A percentile compares a stretch with the other conserved stretches of the same genome.
Conservation (phyloP, 2,329 filamentous ascomycete species). For the Metarhizium anisopliae region DNA sequence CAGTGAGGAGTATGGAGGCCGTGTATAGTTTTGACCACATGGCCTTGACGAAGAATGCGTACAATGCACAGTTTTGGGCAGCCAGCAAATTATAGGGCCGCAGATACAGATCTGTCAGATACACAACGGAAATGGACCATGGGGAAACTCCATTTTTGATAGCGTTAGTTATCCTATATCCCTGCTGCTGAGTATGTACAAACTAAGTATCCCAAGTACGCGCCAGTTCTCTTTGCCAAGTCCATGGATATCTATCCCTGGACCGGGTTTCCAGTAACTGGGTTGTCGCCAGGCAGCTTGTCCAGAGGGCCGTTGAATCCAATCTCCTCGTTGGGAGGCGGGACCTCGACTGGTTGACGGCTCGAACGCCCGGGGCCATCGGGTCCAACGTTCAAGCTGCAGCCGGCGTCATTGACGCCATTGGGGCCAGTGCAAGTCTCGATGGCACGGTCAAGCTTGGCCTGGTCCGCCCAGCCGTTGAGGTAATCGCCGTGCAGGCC, state of each 20-base stretch:
- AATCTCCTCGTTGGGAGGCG: constrained; percentile 16
- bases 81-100: constrained; percentile 18
- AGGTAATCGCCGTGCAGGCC: constrained; percentile 21
- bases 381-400: constrained; percentile 17
- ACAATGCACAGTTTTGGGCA: constrained; percentile 46
- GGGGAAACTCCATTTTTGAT: neutral
- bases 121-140: neutral
- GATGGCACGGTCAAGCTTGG: constrained; percentile 15
- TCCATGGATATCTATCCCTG: neutral
- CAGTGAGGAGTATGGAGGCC: constrained; percentile 36
- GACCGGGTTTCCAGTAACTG: constrained; percentile 8
- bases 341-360: constrained; percentile 10
- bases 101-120: neutral
- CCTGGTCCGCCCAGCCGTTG: constrained; percentile 21
- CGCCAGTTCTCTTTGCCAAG: too few relatives aligned
- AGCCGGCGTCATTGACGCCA: constrained; percentile 14
- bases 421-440: constrained; percentile 16
- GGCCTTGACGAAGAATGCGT: constrained; percentile 43
- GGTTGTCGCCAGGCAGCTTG: constrained; percentile 18
- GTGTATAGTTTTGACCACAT: constrained; percentile 43
- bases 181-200: neutral
- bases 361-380: constrained; percentile 14
- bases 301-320: constrained; percentile 14
- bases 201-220: neutral
- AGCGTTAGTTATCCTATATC: neutral